phyloP scores from a whole-genome alignment of 2,329 filamentous ascomycete species.

The Arthrobotrys pseudoclavata region DNA sequence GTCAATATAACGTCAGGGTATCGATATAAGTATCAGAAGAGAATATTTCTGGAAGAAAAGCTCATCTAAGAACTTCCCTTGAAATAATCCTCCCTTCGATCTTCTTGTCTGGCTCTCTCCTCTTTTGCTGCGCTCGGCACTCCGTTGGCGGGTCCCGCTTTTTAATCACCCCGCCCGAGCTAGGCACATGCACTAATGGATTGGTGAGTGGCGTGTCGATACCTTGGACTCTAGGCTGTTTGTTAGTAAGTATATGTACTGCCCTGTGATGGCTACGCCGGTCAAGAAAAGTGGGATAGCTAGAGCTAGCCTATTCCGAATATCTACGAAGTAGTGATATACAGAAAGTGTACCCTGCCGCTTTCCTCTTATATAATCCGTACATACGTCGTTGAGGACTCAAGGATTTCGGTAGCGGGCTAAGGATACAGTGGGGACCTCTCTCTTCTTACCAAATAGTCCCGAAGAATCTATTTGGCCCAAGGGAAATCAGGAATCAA shows the following conservation, averaged over 20 bases:
- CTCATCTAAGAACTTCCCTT: slow-evolving; percentile 18
- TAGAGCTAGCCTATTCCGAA: slow-evolving; percentile 14
- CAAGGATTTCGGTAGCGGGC: not conserved
- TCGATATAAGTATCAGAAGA: not conserved
- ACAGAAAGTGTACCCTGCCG: slow-evolving; percentile 24
- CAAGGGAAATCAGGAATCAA: no score
- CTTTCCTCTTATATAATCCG: slow-evolving; percentile 3
- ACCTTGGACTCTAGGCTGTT: slow-evolving; percentile 28
- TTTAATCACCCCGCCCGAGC: slow-evolving; percentile 60
- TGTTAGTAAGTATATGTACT: slow-evolving; percentile 30
- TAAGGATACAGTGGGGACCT: not conserved
- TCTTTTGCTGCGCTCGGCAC: slow-evolving; percentile 30
- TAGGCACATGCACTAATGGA: slow-evolving; percentile 58
- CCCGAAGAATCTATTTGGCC: not conserved
- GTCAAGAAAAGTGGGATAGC: slow-evolving; percentile 32
- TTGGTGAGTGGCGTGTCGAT: slow-evolving; percentile 50
- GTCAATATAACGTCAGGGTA: not conserved
- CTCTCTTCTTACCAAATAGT: not conserved
- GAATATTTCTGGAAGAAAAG: slow-evolving; percentile 21
- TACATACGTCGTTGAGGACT: not conserved
- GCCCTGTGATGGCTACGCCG: slow-evolving; percentile 20
- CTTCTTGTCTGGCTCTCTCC: not conserved
- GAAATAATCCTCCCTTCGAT: slow-evolving; percentile 18
- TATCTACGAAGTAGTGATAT: slow-evolving; percentile 14
- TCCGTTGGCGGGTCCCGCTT: slow-evolving; percentile 56